These are phyloP conservation scores for Trametes cubensis DNA, from an alignment of 768 basidiomycete genomes.

Conservation along the genomic window DNA sequence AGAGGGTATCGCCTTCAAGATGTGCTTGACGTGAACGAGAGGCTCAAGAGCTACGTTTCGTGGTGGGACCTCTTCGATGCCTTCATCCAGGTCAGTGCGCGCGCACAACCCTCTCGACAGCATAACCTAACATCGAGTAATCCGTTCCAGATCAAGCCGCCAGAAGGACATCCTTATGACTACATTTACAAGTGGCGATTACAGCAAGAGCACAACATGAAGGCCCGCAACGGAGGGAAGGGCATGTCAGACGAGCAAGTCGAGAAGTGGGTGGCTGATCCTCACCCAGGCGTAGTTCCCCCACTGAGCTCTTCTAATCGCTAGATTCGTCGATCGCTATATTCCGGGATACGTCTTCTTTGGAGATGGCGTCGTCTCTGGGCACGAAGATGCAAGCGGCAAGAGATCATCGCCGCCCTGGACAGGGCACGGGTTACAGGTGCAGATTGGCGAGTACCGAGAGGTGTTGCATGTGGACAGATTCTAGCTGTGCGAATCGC, in stretches of 20 bases:
- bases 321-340: conserved; percentile 87
- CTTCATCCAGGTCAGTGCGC: conserved; percentile 69
- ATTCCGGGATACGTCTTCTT: conserved; percentile 95
- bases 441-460: conserved; percentile 59
- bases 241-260: conserved; percentile 89
- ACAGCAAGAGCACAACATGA: conserved; percentile 91
- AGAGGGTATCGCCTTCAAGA: conserved; percentile 50
- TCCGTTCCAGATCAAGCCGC: conserved; percentile 42
- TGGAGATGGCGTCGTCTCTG: conserved; percentile 54
- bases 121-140: background rate
- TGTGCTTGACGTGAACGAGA: conserved; percentile 64
- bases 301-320: background rate
- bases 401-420: conserved; percentile 38
- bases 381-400: conserved; percentile 30
- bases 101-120: background rate
- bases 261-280: conserved; percentile 42
- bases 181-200: conserved; percentile 87
- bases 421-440: conserved; percentile 52
- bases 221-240: conserved; percentile 74
- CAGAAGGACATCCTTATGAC: conserved; percentile 39
- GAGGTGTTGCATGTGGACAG: conserved; percentile 43
- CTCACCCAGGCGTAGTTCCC: too few species aligned
- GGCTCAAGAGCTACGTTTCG: conserved; percentile 57
- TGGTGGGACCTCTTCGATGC: conserved; percentile 75
- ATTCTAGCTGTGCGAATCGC: conserved; percentile 39